A percentile compares a stretch with the other conserved stretches of the same genome.
Evolutionary conservation across 1,139 yeast species (phyloP).

Genomic region (Geotrichum australiense): DNA sequence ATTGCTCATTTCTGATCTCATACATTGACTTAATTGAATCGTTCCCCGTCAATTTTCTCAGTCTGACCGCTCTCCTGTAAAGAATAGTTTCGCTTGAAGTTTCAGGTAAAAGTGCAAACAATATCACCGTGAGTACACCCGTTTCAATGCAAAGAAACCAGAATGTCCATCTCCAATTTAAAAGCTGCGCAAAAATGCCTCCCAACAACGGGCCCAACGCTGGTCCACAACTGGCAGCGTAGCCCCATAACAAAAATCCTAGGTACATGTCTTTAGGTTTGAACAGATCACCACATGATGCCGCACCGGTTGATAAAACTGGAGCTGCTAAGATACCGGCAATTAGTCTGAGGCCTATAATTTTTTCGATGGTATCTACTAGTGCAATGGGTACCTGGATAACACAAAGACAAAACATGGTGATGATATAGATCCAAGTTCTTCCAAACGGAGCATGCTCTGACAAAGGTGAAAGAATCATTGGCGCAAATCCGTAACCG

Average conservation of each 20-base stretch:
- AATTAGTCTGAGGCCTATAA: conserved; percentile 64
- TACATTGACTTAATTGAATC: conserved; percentile 32
- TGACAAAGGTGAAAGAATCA: conserved; percentile 49
- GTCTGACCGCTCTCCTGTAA: conserved; percentile 41
- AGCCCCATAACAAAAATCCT: conserved; percentile 46
- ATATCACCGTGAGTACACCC: conserved; percentile 35
- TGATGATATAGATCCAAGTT: conserved; percentile 44
- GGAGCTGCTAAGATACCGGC: conserved; percentile 80
- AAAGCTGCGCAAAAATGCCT: conserved; percentile 39
- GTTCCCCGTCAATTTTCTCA: conserved; percentile 45
- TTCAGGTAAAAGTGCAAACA: conserved; percentile 44
- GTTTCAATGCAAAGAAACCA: conserved; percentile 43
- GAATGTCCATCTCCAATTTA: conserved; percentile 37
- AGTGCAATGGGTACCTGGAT: conserved; percentile 47
- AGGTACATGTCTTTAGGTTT: conserved; percentile 27
- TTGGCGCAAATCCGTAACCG: conserved; percentile 54
- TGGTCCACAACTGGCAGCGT: conserved; percentile 53
- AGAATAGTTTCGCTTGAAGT: conserved; percentile 44
- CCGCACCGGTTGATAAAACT: conserved; percentile 81
- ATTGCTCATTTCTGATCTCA: conserved; percentile 31
- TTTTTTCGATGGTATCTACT: conserved; percentile 42
- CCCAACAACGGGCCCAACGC: conserved; percentile 65
- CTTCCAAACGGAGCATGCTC: conserved; percentile 50
- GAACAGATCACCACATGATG: conserved; percentile 59
- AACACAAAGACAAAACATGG: conserved; percentile 49